Conservation (phyloP, 2,329 filamentous ascomycete species). For the Fusarium temperatum region DNA sequence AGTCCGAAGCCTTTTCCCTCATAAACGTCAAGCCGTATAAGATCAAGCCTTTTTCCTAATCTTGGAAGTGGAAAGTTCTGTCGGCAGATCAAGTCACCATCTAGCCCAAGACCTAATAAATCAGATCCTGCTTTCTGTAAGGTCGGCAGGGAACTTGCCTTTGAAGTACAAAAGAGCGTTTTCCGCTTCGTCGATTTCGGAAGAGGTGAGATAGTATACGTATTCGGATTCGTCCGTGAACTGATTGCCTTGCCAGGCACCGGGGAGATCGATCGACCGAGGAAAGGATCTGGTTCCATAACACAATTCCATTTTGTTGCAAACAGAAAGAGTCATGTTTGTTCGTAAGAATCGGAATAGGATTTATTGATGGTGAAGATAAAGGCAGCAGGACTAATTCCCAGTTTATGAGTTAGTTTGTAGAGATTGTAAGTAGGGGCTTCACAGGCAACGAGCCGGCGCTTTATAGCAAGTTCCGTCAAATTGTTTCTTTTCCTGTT, state of each 20-base stretch:
- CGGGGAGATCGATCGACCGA: neutral
- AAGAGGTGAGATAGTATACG: neutral
- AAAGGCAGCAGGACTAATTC: no score
- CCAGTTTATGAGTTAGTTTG: no score
- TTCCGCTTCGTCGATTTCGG: no score
- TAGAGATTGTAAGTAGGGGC: rapidly evolving
- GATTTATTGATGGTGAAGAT: rapidly evolving
- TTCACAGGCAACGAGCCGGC: no score
- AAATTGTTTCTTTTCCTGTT: no score
- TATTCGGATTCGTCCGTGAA: neutral
- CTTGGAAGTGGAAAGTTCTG: conserved; percentile 68
- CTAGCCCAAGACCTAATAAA: conserved; percentile 58
- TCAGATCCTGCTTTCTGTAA: rapidly evolving
- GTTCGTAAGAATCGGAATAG: no score
- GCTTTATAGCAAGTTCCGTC: rapidly evolving
- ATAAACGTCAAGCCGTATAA: conserved; percentile 64
- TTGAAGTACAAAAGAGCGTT: neutral
- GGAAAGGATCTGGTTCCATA: neutral
- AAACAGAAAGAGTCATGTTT: no score
- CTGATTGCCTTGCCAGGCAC: neutral
- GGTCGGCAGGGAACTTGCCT: rapidly evolving
- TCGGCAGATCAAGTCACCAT: conserved; percentile 63
- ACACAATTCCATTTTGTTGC: neutral
- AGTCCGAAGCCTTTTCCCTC: conserved; percentile 70
- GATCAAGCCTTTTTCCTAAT: conserved; percentile 60